Evolutionary conservation across 1,284 basidiomycete genomes (phyloP), one percentile per base, ranked within the genome.

Genomic region (Singerocomus rubriflavus): DNA sequence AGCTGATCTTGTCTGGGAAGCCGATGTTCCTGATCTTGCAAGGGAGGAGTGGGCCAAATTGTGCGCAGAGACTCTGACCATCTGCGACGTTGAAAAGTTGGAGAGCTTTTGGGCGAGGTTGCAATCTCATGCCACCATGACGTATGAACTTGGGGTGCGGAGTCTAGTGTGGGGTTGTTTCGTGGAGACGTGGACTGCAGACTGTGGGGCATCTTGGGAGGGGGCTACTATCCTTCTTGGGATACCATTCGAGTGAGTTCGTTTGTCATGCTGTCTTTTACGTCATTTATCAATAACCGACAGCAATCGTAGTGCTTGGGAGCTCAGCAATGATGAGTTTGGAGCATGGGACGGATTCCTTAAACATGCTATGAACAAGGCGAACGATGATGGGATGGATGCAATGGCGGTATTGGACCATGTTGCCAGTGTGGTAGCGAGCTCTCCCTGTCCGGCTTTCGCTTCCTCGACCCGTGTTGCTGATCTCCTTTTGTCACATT

Each of bases 181-280:
- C 58, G 68, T 75, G 21, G 70, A 78, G 49, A 71, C 71, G 16
- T 88, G 85, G 84, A 67, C 62, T 44, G 67, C 66, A 6, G 70
- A 76, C 47, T 59, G 58, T 7, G 55, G 60, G 29, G 61, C 60
- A 2, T 67, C 65, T 14, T 87, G 80, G 80, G 80, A 83, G 53
- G 74, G 74, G 13, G 76, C 75, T 11, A 66, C 77, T n/a, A 61
- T 76, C 16, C 68, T 88, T 11, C 74, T 89, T 40, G 73, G 73
- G 29, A 71, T 80, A 44, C 87, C 87, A 5, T 88, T 88, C 60
- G 67, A 71, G 79, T 83, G 61, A 64, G 78, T 73, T 55, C 39
- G 51, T 52, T 46, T 17, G 39, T 39, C 48, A 39, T 54, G 21
- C 44, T 36, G 12, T 52, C 34, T 45, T 41, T 44, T 49, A 32